phyloP scores from a whole-genome alignment of 2,329 filamentous ascomycete species.

The Ramularia collo-cygni region DNA sequence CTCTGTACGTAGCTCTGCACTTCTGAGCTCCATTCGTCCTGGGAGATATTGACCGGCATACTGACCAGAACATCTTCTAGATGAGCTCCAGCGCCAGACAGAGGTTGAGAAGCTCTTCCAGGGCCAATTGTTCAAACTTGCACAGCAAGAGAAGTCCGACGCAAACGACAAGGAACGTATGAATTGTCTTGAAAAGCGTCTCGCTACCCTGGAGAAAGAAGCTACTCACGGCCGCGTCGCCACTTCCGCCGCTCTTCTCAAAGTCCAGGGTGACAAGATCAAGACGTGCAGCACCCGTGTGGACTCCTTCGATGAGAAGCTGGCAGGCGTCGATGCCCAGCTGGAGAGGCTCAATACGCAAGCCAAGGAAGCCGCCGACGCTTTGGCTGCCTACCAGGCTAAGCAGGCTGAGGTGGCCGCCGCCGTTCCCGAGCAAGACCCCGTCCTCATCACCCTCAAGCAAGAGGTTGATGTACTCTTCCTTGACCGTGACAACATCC shows the following conservation, averaged over 20 bases:
- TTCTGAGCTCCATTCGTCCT: too few species aligned
- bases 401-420: neutral
- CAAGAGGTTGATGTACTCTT: slow-evolving; percentile 18
- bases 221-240: slow-evolving; percentile 13
- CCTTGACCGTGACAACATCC: slow-evolving; percentile 18
- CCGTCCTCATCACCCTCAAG: slow-evolving; percentile 7
- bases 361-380: slow-evolving; percentile 2
- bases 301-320: slow-evolving; percentile 4
- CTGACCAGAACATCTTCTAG: too few species aligned
- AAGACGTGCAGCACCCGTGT: slow-evolving; percentile 4
- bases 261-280: slow-evolving; percentile 8
- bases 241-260: slow-evolving; percentile 9
- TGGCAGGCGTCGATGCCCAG: slow-evolving; percentile 1
- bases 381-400: neutral
- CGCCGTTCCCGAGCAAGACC: neutral
- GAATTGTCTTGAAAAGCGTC: slow-evolving; percentile 9
- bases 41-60: too few species aligned
- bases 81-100: slow-evolving; percentile 23
- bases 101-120: slow-evolving; percentile 25
- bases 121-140: slow-evolving; percentile 18
- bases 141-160: slow-evolving; percentile 8
- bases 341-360: slow-evolving; percentile 5
- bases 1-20: slow-evolving; percentile 6
- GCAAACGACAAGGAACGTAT: slow-evolving; percentile 8
- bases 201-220: slow-evolving; percentile 16